These are phyloP conservation scores for Vaccinium corymbosum DNA, from an alignment of 148 eudicot species.

Conservation along the genomic window DNA sequence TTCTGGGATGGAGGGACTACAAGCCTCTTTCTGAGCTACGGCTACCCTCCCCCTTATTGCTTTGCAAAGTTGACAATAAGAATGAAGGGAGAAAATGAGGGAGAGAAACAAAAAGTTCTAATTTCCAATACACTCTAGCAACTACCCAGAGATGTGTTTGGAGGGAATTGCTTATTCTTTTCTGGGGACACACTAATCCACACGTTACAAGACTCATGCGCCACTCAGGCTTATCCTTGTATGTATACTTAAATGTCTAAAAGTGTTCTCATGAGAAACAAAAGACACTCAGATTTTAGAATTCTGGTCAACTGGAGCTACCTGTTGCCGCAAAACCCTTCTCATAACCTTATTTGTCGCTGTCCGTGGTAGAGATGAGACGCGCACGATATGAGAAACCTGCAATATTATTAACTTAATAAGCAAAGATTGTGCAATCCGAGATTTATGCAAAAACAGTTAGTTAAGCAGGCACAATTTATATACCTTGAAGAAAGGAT, in stretches of 20 bases:
- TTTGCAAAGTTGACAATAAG: background rate
- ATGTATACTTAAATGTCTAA: background rate
- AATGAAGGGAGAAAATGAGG: background rate
- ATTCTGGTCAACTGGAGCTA: conserved; percentile 36
- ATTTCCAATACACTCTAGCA: background rate
- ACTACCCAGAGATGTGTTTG: background rate
- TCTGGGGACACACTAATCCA: background rate
- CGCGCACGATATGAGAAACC: conserved; percentile 54
- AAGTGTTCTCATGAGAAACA: background rate
- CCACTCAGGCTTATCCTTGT: background rate
- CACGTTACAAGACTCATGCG: background rate
- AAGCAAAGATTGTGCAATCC: background rate
- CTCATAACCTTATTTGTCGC: conserved; percentile 97
- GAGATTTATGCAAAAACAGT: background rate
- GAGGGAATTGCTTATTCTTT: background rate
- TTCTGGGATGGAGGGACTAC: no score
- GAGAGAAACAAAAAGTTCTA: background rate
- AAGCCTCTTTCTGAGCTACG: no score
- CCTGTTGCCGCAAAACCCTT: conserved; percentile 76
- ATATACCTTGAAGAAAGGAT: conserved; percentile 82
- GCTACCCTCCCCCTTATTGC: no score
- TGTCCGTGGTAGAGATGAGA: conserved; percentile 81
- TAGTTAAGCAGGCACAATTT: no score
- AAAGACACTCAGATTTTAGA: conserved; percentile 37
- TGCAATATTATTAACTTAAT: conserved; percentile 30